A percentile compares a stretch with the other conserved stretches of the same genome.
Conservation (phyloP, 1,284 basidiomycete species). For the Cryptococcus sp. region DNA sequence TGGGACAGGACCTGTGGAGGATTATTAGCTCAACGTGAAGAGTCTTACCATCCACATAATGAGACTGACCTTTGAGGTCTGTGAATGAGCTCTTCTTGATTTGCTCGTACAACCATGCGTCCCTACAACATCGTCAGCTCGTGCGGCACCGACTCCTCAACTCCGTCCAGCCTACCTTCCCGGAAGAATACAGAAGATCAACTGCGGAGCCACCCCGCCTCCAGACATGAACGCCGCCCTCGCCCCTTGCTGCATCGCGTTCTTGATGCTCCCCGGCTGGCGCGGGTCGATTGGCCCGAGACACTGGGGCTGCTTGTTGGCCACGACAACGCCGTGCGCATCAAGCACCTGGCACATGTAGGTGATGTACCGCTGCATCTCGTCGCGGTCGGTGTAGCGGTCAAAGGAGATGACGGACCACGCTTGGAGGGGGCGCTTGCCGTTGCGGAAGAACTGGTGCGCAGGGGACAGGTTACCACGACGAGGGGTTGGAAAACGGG, state of each 20-base stretch:
- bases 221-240: conserved; percentile 34
- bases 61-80: conserved; percentile 29
- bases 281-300: conserved; percentile 34
- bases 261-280: conserved; percentile 3
- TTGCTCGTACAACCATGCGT: conserved; percentile 48
- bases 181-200: conserved; percentile 46
- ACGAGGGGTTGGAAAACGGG: neutral
- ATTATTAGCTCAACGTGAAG: neutral
- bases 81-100: conserved; percentile 50
- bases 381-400: conserved; percentile 22
- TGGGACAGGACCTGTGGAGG: conserved; percentile 34
- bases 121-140: conserved; percentile 19
- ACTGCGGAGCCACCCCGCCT: conserved; percentile 38
- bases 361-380: conserved; percentile 33
- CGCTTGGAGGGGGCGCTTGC: conserved; percentile 35
- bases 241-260: conserved; percentile 27
- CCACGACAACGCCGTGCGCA: conserved; percentile 32
- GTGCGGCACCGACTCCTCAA: neutral
- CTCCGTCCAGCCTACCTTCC: conserved; percentile 24
- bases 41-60: neutral
- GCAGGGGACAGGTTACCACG: neutral
- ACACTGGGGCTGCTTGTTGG: conserved; percentile 28
- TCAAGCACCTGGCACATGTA: conserved; percentile 23
- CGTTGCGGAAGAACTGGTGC: conserved; percentile 36
- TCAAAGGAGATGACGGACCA: conserved; percentile 48